A percentile compares a stretch with the other conserved stretches of the same genome.
phyloP scores from a whole-genome alignment of 257 asterid genomes.

The Osmanthus fragrans region DNA sequence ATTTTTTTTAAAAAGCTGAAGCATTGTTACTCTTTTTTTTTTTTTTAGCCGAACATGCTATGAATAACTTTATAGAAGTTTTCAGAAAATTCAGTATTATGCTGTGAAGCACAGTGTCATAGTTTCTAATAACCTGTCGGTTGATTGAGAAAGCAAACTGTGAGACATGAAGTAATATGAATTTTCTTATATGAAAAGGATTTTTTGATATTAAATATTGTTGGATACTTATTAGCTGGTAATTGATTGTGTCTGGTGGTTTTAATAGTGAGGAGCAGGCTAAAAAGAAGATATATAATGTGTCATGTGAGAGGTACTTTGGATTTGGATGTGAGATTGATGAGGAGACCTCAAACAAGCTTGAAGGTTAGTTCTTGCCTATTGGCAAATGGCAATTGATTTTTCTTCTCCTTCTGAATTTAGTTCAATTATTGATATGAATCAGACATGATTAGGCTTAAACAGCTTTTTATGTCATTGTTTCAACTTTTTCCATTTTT shows the following conservation, averaged over 20 bases:
- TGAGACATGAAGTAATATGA: neutral
- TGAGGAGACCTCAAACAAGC: conserved; percentile 95
- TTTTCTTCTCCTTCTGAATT: neutral
- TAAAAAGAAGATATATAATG: conserved; percentile 82
- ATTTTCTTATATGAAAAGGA: neutral
- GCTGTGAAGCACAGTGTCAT: neutral
- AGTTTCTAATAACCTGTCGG: neutral
- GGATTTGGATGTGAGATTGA: conserved; percentile 97
- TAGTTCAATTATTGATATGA: neutral
- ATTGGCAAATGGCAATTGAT: neutral
- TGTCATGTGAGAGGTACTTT: conserved; percentile 86
- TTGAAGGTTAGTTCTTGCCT: conserved; percentile 67
- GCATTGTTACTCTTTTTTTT: neutral
- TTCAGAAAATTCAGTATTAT: neutral
- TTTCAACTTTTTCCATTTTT: neutral
- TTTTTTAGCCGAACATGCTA: neutral
- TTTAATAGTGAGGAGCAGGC: conserved; percentile 80
- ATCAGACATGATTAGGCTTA: neutral
- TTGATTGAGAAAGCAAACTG: neutral
- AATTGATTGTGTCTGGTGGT: conserved; percentile 12
- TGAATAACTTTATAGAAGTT: neutral
- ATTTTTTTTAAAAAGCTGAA: neutral
- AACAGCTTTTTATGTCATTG: neutral
- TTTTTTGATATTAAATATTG: neutral
- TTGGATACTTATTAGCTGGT: neutral